phyloP scores from a whole-genome alignment of 805 yeast genomes.

The Zygotorulaspora chibaensis region DNA sequence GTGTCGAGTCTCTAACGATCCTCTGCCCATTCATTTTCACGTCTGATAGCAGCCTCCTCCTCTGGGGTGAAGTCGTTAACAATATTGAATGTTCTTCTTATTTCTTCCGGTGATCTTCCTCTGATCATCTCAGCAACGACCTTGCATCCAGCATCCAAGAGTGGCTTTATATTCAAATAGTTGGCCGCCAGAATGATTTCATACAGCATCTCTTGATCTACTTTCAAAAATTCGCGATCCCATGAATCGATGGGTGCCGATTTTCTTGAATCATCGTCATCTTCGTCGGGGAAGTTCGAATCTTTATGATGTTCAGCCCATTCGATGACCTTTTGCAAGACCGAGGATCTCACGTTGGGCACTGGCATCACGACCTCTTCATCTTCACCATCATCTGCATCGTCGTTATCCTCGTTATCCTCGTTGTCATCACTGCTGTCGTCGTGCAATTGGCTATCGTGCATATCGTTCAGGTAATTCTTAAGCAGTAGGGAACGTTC shows the following conservation, averaged over 20 bases:
- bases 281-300: conserved; percentile 69
- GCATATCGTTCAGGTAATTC: conserved; percentile 77
- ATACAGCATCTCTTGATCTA: conserved; percentile 85
- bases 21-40: conserved; percentile 90
- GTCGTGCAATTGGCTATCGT: conserved; percentile 50
- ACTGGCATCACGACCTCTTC: conserved; percentile 79
- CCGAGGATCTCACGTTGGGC: conserved; percentile 84
- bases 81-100: conserved; percentile 73
- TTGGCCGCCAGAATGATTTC: conserved; percentile 81
- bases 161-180: conserved; percentile 68
- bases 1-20: conserved; percentile 47
- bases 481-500: conserved; percentile 81
- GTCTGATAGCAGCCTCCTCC: conserved; percentile 81
- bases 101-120: conserved; percentile 75
- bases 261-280: conserved; percentile 78
- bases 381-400: conserved; percentile 44
- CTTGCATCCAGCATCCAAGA: conserved; percentile 74
- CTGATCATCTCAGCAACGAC: conserved; percentile 81
- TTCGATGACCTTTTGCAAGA: conserved; percentile 84
- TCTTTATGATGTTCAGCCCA: conserved; percentile 96
- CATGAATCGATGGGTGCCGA: conserved; percentile 92
- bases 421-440: conserved; percentile 46
- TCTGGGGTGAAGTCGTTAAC: conserved; percentile 82
- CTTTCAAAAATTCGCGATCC: conserved; percentile 91
- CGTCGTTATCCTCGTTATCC: conserved; percentile 46